Base-by-base conservation (phyloP, 352 stramenopile species). In the Phytophthora niederhauseri region DNA sequence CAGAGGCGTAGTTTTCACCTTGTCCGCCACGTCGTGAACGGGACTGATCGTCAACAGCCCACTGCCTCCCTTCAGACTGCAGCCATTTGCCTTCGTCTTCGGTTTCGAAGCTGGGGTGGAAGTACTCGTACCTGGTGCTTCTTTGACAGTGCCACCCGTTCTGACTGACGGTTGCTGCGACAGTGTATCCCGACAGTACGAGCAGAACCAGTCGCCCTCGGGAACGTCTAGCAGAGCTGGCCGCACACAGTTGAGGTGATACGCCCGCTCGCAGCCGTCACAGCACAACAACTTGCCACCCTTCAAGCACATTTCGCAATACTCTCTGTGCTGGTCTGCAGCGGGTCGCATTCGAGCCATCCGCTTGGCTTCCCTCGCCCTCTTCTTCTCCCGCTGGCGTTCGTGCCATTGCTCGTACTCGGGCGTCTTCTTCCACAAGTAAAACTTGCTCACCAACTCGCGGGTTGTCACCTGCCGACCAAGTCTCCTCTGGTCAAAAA, bases 161-260 rank as follows among this genome's bases (percentile, higher is more conserved):
- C 43, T 53, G 15, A 31, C 48, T 28, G 56, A 8, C 5, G 26
- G 9, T 17, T 19, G 19, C 6, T 48, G 60, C 6, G 38, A 12
- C 43, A 31, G 26, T 20, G 28, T 56, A 50, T 70, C 66, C 19
- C 72, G 68, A 63, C 85, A 93, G 50, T 76, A 53, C 19, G 54
- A 50, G 52, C 85, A 93, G 61, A 90, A 92, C 85, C 85, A 93
- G 62, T 93, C 83, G 50, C 78, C 85, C 48, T 77, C 81, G 19
- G 85, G 85, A 31, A 93, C 68, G 54, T 89, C 80, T 38, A 85
- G 69, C 53, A 93, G 82, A 61, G 83, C 80, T 59, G 83, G 85
- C 9, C 75, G 81, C 45, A 93, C 83, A 71, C 85, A 93, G 60
- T 84, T 89, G 38, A 92, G 85, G 60, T 94, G 85, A 53, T 85